Evolutionary conservation across 108 stramenopile species (phyloP), one percentile per base, ranked within the genome.

Genomic region (Cafeteria roenbergensis): DNA sequence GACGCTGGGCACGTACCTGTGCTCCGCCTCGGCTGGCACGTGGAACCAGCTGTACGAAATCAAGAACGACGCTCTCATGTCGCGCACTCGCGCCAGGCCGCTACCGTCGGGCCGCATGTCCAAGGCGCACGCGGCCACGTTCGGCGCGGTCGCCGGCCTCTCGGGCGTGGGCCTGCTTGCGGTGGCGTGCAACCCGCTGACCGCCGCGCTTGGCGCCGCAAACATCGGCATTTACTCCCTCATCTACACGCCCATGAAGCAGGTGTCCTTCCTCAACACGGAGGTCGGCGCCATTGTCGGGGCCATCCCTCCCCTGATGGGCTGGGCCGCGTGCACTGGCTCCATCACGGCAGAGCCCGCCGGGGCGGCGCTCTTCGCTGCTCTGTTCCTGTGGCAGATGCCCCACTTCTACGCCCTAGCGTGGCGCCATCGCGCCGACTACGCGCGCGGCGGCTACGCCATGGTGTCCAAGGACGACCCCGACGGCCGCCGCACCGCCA

Each of bases 221-320:
- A 99, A 99, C 69, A 89, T 99, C 68, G 84, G 75, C 14, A 68
- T 99, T 37, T 99, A 99, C 71, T 74, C 91, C 14, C 91, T 88
- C 57, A 62, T 91, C n/a, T 99, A 99, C 80, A 99, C 97, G 25
- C 87, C 83, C 66, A 71, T 90, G 72, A 99, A 99, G 67, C 87
- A 88, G n/a, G 55, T 80, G 26, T 82, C 89, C 9, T 88, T 90
- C 64, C 72, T 78, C 61, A 99, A 99, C 81, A 96, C 97, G 0
- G 93, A 90, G 92, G 82, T 99, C 8, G 97, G 97, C 21, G 92
- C 95, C 4, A 81, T 97, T 17, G 97, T 99, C 12, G 97, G 97
- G 31, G 95, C 92, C 6, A 79, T 99, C 21, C 97, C 97, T 0
- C 97, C 97, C 8, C 80, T 99, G 27, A 99, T 99, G 89, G 97